Conservation (phyloP, 2,329 filamentous ascomycete species). For the Pleoardoris graminearum region DNA sequence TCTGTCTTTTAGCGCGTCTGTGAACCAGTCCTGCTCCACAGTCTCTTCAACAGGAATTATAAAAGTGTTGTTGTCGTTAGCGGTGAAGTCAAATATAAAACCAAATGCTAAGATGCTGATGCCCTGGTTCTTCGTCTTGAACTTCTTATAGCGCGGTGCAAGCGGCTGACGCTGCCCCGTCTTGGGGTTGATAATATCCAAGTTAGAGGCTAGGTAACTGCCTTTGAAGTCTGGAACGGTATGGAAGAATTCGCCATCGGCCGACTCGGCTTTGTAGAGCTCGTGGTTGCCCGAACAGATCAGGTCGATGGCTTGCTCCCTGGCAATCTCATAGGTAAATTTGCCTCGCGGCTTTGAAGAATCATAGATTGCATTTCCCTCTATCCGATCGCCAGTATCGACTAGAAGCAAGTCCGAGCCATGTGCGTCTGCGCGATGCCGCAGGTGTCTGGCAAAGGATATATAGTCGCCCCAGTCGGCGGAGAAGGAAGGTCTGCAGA, state of each 20-base stretch:
- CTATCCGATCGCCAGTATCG: slow-evolving; percentile 90
- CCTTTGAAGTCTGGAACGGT: slow-evolving; percentile 83
- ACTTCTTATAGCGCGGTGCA: slow-evolving; percentile 81
- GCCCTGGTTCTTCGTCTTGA: slow-evolving; percentile 86
- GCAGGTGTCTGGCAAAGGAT: slow-evolving; percentile 85
- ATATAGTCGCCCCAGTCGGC: slow-evolving; percentile 98
- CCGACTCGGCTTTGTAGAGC: slow-evolving; percentile 80
- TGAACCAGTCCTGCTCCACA: slow-evolving; percentile 86
- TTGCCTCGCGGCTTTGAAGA: slow-evolving; percentile 83
- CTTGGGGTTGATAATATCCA: slow-evolving; percentile 79
- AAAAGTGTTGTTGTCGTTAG: slow-evolving; percentile 87
- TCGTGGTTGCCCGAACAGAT: slow-evolving; percentile 93
- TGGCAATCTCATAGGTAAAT: slow-evolving; percentile 86
- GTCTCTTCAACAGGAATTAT: slow-evolving; percentile 80
- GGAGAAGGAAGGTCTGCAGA: slow-evolving; percentile 76
- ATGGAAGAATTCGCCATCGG: slow-evolving; percentile 73
- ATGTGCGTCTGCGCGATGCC: slow-evolving; percentile 72
- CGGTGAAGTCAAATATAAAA: slow-evolving; percentile 91
- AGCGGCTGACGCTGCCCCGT: slow-evolving; percentile 74
- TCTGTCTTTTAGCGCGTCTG: slow-evolving; percentile 74
- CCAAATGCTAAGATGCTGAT: slow-evolving; percentile 86
- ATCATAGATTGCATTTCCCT: slow-evolving; percentile 94
- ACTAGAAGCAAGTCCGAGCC: slow-evolving; percentile 88
- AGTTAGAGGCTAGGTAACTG: slow-evolving; percentile 85
- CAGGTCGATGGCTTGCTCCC: slow-evolving; percentile 79